phyloP scores from a whole-genome alignment of 2,329 filamentous ascomycete species.

The Xylaria arbuscula region DNA sequence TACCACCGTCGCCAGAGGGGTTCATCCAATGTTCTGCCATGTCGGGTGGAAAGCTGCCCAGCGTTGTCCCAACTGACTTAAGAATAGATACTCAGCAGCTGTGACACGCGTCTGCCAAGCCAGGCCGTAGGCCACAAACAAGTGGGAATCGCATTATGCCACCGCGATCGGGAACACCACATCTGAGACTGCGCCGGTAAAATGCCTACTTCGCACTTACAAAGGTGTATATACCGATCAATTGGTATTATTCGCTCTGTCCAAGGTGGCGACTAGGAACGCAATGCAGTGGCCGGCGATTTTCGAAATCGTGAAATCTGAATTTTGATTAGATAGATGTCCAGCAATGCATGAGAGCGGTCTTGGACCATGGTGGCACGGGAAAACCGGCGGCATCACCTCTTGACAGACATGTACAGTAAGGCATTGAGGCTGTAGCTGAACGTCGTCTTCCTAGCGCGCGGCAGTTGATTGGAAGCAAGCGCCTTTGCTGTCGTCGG shows the following conservation, averaged over 20 bases:
- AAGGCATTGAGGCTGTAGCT: constrained; percentile 33
- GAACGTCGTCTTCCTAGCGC: constrained; percentile 32
- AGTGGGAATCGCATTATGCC: constrained; percentile 23
- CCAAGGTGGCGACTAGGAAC: neutral
- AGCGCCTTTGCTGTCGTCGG: constrained; percentile 11
- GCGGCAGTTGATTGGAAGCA: constrained; percentile 26
- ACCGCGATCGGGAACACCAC: constrained; percentile 1
- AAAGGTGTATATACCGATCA: constrained; percentile 1
- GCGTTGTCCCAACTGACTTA: constrained; percentile 17
- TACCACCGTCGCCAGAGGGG: constrained; percentile 24
- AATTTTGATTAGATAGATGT: constrained; percentile 5
- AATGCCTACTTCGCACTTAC: constrained; percentile 12
- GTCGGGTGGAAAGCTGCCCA: constrained; percentile 27
- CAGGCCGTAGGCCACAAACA: constrained; percentile 27
- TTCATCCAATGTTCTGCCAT: constrained; percentile 12
- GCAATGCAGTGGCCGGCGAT: neutral
- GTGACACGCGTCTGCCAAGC: constrained; percentile 28
- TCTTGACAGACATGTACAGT: constrained; percentile 8
- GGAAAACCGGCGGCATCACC: constrained; percentile 11
- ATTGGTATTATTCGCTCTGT: neutral
- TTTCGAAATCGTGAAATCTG: neutral
- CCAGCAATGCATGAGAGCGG: constrained; percentile 17
- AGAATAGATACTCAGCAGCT: constrained; percentile 15
- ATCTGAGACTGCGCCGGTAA: constrained; percentile 19
- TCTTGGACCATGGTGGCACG: constrained; percentile 16